Evolutionary conservation across 768 basidiomycete genomes (phyloP).

Genomic region (Hydnomerulius pinastri): DNA sequence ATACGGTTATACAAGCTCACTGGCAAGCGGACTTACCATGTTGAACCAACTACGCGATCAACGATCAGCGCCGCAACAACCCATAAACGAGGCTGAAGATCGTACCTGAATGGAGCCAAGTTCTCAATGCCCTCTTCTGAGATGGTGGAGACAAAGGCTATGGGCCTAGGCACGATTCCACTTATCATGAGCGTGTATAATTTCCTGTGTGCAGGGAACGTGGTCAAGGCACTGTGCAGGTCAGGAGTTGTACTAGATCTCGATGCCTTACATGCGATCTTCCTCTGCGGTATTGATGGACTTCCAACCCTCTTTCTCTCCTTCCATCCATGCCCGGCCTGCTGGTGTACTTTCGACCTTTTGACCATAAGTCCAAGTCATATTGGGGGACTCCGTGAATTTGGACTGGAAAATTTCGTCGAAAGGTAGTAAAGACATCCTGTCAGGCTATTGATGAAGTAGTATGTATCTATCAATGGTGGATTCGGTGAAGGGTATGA

Average conservation of each 20-base stretch:
- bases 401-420: constrained; percentile 14
- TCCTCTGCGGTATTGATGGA: constrained; percentile 30
- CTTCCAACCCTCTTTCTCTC: constrained; percentile 38
- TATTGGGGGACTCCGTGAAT: constrained; percentile 33
- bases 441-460: neutral
- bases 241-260: no score
- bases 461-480: no score
- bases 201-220: constrained; percentile 11
- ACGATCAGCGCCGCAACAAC: no score
- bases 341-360: constrained; percentile 25
- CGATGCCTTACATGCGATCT: constrained; percentile 27
- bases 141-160: constrained; percentile 45
- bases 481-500: no score
- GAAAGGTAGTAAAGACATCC: constrained; percentile 34
- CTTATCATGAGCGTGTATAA: constrained; percentile 39
- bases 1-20: no score
- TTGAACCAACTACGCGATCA: constrained; percentile 27
- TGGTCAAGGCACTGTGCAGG: no score
- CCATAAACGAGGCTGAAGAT: neutral
- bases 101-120: constrained; percentile 45
- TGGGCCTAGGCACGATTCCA: constrained; percentile 46
- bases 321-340: constrained; percentile 36
- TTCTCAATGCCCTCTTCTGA: constrained; percentile 36
- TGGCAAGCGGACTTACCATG: constrained; percentile 15
- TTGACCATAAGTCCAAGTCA: constrained; percentile 35